Evolutionary conservation across 176 grass and related monocot genomes (phyloP).

Genomic region (Avena eriantha): DNA sequence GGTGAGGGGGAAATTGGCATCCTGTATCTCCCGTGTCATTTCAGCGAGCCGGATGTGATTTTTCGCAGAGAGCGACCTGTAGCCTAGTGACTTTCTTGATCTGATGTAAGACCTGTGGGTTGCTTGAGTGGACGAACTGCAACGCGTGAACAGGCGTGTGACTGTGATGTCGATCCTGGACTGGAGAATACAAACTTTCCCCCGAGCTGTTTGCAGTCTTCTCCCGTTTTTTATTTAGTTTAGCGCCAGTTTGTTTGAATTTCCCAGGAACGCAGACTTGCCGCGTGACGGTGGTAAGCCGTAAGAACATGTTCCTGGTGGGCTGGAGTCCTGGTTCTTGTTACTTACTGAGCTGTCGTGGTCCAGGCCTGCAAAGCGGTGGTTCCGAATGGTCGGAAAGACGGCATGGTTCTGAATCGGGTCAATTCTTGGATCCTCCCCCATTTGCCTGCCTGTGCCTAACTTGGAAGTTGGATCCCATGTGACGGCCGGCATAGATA

Average conservation of each 20-base stretch:
- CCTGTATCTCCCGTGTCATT: not conserved
- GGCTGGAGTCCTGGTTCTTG: too few species aligned
- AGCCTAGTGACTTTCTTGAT: not conserved
- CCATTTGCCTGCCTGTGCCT: not conserved
- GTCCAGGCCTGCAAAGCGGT: not conserved
- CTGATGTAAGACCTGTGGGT: not conserved
- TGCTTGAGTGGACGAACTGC: not conserved
- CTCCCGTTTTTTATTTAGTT: not conserved
- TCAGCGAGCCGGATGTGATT: conserved; percentile 32
- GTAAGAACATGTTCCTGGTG: not conserved
- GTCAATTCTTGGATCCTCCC: not conserved
- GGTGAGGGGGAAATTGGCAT: conserved; percentile 27
- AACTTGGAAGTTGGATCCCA: not conserved
- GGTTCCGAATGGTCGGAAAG: not conserved
- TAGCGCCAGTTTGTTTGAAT: too few species aligned
- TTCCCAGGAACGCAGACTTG: not conserved
- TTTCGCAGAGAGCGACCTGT: conserved; percentile 39
- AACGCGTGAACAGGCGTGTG: not conserved
- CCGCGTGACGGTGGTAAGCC: not conserved
- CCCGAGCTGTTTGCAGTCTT: not conserved
- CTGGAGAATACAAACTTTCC: not conserved
- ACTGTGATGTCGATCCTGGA: not conserved
- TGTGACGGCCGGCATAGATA: not conserved
- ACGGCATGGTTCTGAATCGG: not conserved
- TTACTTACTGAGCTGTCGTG: not conserved